Conservation (phyloP, 441 rosid genomes). For the Populus trichocarpa region DNA sequence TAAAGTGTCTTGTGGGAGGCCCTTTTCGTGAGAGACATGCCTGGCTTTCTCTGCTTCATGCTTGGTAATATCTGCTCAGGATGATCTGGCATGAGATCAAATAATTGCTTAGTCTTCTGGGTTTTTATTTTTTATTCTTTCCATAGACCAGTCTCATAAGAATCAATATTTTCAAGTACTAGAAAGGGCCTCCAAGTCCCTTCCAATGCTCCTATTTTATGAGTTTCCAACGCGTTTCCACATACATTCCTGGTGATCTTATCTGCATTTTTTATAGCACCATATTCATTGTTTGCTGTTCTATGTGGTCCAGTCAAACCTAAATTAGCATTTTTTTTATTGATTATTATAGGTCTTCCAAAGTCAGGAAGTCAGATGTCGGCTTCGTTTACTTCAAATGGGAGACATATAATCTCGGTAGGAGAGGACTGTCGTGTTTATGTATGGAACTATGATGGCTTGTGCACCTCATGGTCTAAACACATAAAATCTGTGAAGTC, state of each 20-base stretch:
- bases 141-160: background rate
- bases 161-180: too few relatives aligned
- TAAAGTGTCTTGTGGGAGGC: too few relatives aligned
- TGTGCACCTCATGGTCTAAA: constrained; percentile 33
- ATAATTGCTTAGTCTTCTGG: background rate
- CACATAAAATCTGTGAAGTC: constrained; percentile 43
- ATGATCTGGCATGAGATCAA: background rate
- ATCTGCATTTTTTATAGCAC: background rate
- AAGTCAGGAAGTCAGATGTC: constrained; percentile 71
- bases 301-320: background rate
- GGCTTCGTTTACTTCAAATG: constrained; percentile 64
- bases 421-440: constrained; percentile 72
- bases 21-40: too few relatives aligned
- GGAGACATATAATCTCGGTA: constrained; percentile 71
- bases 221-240: background rate
- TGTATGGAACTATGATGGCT: constrained; percentile 57
- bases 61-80: too few relatives aligned
- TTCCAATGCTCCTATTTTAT: background rate
- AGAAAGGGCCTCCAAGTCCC: background rate
- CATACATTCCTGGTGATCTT: background rate
- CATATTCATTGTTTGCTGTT: constrained; percentile 5
- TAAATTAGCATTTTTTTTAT: background rate
- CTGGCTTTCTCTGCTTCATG: too few relatives aligned
- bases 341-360: constrained; percentile 45
- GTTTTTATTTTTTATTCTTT: too few relatives aligned